phyloP scores from a whole-genome alignment of 164 flowering plant species.

The Aristolochia californica region DNA sequence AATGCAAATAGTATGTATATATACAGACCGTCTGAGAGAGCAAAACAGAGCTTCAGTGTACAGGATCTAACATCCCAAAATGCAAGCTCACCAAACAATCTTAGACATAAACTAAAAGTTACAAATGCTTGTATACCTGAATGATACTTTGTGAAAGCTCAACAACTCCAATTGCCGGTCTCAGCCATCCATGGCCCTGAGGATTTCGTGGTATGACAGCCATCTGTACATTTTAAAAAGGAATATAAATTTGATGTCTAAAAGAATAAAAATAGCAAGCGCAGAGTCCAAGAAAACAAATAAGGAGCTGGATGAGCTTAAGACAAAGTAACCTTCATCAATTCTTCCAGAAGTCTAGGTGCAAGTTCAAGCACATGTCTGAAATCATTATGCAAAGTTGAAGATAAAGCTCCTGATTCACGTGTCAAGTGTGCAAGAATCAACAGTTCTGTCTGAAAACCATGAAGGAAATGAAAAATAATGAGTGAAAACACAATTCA shows the following conservation, averaged over 20 bases:
- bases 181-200: conserved; percentile 78
- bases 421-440: conserved; percentile 88
- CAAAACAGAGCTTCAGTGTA: neutral
- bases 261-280: neutral
- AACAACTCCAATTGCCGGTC: conserved; percentile 74
- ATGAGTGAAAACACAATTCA: neutral
- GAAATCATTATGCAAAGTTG: conserved; percentile 56
- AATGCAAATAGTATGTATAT: too few relatives aligned
- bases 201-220: conserved; percentile 71
- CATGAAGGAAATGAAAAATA: conserved; percentile 3
- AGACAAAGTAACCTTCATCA: conserved; percentile 59
- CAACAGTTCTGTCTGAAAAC: conserved; percentile 69
- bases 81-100: neutral
- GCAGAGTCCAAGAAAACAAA: neutral
- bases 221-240: conserved; percentile 43
- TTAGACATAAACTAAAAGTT: too few relatives aligned
- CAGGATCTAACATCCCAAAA: neutral
- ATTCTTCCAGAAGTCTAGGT: conserved; percentile 94
- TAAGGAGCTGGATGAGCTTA: neutral
- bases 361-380: conserved; percentile 73
- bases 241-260: too few relatives aligned
- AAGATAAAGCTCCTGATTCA: conserved; percentile 52
- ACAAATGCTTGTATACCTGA: conserved; percentile 33
- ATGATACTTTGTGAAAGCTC: conserved; percentile 75
- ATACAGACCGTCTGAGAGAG: neutral